phyloP scores from a whole-genome alignment of 2,329 filamentous ascomycete genomes.

The Fusarium tupiense region DNA sequence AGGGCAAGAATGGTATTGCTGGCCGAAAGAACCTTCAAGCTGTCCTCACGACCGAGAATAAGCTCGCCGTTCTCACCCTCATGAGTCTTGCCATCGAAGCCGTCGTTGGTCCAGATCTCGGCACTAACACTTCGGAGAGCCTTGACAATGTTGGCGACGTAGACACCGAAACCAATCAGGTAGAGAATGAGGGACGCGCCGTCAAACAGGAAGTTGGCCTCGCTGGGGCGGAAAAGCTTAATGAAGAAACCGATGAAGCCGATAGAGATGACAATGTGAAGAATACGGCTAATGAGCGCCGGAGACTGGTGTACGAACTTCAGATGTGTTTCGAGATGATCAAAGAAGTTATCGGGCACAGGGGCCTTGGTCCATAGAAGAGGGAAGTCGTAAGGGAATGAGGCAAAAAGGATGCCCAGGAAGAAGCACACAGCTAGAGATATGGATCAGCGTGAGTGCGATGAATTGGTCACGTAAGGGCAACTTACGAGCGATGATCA shows the following conservation, averaged over 20 bases:
- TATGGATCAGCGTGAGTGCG: neutral
- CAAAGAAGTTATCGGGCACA: slow-evolving; percentile 75
- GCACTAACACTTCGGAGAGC: slow-evolving; percentile 84
- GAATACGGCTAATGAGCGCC: slow-evolving; percentile 89
- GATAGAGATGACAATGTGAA: slow-evolving; percentile 91
- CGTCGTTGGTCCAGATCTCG: slow-evolving; percentile 67
- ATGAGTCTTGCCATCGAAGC: slow-evolving; percentile 49
- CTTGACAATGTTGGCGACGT: slow-evolving; percentile 96
- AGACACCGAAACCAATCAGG: slow-evolving; percentile 89
- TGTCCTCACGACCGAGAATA: slow-evolving; percentile 85
- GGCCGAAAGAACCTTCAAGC: slow-evolving; percentile 87
- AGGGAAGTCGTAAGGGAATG: slow-evolving; percentile 95
- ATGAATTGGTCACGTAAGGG: slow-evolving; percentile 10
- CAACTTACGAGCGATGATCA: slow-evolving; percentile 91
- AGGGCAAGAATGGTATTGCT: slow-evolving; percentile 97
- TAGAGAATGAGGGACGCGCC: slow-evolving; percentile 84
- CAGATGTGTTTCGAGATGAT: slow-evolving; percentile 88
- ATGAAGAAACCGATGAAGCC: slow-evolving; percentile 89
- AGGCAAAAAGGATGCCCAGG: slow-evolving; percentile 95
- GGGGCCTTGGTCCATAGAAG: slow-evolving; percentile 80
- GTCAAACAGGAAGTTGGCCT: slow-evolving; percentile 96
- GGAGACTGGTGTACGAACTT: slow-evolving; percentile 91
- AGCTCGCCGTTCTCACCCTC: slow-evolving; percentile 65
- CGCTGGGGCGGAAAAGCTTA: slow-evolving; percentile 93
- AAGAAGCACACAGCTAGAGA: slow-evolving; percentile 88